Percentiles rank a stretch among this genome's conserved stretches.
Conservation (phyloP, 768 basidiomycete species). For the Pleurotus citrinopileatus region DNA sequence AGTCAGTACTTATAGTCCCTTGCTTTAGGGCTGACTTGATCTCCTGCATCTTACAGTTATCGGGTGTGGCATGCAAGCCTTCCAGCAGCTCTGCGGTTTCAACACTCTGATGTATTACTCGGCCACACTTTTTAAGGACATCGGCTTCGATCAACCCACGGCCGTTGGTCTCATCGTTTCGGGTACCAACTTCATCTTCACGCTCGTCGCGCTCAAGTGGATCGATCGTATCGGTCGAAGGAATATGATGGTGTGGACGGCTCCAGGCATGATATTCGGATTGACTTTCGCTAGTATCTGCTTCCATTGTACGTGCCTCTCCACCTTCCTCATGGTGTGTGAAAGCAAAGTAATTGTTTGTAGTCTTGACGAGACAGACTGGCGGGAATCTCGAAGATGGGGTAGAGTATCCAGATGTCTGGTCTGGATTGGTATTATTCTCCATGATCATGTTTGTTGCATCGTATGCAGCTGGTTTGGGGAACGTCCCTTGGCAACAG, state of each 20-base stretch:
- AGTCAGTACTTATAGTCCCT: constrained; percentile 40
- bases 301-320: constrained; percentile 54
- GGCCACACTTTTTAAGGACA: constrained; percentile 74
- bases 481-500: constrained; percentile 86
- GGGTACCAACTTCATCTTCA: constrained; percentile 77
- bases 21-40: background rate
- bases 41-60: constrained; percentile 47
- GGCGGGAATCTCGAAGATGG: constrained; percentile 59
- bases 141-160: constrained; percentile 81
- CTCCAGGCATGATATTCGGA: constrained; percentile 72
- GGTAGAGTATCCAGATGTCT: constrained; percentile 52
- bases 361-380: constrained; percentile 61
- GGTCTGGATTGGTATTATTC: constrained; percentile 68
- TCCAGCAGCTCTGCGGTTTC: constrained; percentile 83
- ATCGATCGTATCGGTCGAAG: constrained; percentile 73
- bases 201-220: constrained; percentile 69
- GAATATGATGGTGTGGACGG: constrained; percentile 65
- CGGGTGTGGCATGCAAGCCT: constrained; percentile 78
- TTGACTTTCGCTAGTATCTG: constrained; percentile 61
- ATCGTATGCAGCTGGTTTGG: constrained; percentile 76
- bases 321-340: background rate
- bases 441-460: constrained; percentile 86
- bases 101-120: constrained; percentile 79
- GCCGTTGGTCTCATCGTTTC: constrained; percentile 79
- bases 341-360: background rate